Conservation (phyloP, 179 eudicot genomes). For the Amaranthus tricolor region DNA sequence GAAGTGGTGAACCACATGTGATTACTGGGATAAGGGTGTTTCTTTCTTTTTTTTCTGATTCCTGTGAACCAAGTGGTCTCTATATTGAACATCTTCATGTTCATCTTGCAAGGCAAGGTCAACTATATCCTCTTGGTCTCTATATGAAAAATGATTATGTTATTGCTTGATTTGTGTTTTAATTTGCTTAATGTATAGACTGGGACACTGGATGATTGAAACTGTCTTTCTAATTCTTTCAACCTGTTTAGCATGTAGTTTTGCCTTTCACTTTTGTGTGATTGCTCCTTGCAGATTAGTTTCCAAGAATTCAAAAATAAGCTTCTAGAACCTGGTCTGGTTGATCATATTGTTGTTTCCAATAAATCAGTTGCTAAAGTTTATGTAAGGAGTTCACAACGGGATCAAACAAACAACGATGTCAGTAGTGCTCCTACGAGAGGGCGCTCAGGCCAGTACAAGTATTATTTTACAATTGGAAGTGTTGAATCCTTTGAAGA, state of each 20-base stretch:
- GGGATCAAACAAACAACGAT: slow-evolving; percentile 36
- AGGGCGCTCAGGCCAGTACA: slow-evolving; percentile 49
- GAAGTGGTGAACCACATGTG: too few relatives aligned
- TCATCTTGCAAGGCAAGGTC: too few relatives aligned
- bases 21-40: too few relatives aligned
- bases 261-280: background rate
- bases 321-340: slow-evolving; percentile 84
- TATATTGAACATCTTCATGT: too few relatives aligned
- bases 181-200: background rate
- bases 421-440: slow-evolving; percentile 30
- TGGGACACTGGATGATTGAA: background rate
- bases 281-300: slow-evolving; percentile 60
- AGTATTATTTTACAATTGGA: slow-evolving; percentile 66
- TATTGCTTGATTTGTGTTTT: background rate
- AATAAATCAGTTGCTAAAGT: slow-evolving; percentile 85
- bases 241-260: background rate
- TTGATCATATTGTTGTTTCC: slow-evolving; percentile 69
- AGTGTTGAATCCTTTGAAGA: slow-evolving; percentile 77
- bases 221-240: background rate
- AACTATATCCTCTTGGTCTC: too few relatives aligned
- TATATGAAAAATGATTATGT: too few relatives aligned
- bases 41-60: too few relatives aligned
- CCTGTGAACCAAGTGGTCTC: too few relatives aligned
- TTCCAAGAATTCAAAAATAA: slow-evolving; percentile 88
- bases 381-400: slow-evolving; percentile 57